Base-by-base conservation (phyloP, 2,329 filamentous ascomycete species). In the Xylaria sp. region DNA sequence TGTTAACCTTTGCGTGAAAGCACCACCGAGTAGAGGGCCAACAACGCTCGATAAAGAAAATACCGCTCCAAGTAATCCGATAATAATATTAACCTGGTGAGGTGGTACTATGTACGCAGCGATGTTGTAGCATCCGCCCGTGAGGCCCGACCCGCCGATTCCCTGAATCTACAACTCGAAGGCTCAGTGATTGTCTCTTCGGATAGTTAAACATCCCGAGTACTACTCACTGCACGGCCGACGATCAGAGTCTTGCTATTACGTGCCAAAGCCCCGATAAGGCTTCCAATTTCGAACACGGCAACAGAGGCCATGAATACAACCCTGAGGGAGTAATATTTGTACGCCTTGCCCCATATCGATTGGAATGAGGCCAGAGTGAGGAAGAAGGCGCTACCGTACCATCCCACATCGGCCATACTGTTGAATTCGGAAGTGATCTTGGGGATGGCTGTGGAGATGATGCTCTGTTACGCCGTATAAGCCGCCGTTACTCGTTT, bases 331-430 rank as follows among this genome's bases (percentile, higher is more conserved):
- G 63, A 66, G 56, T 71, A 74, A 74, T 84, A 86, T 68, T 82
- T 83, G 76, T 82, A 84, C 3, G 78, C 78, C 61, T 86, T 85
- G 60, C 82, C 83, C 78, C 80, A 84, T n/a, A 78, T 78, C 44
- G 81, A 80, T 72, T 84, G 82, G 71, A 82, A 79, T 64, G 77
- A 77, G 13, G 80, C 83, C 33, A 83, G 73, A 1, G 82, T 83
- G 70, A 86, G 78, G 75, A 86, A 85, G 70, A 84, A 87, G 47
- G 84, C 84, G 20, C 84, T 81, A 1, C 85, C 86, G 70, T 89
- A 89, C 87, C 87, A 90, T 27, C 84, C 83, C 13, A 87, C 83
- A 67, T 87, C 83, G 39, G 81, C 79, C 20, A 87, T 80, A 54
- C 82, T 79, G 63, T 84, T 78, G 77, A 86, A 85, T 45, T 85